phyloP scores from a whole-genome alignment of 2,329 filamentous ascomycete species.

The Trichoderma cornu-damae region DNA sequence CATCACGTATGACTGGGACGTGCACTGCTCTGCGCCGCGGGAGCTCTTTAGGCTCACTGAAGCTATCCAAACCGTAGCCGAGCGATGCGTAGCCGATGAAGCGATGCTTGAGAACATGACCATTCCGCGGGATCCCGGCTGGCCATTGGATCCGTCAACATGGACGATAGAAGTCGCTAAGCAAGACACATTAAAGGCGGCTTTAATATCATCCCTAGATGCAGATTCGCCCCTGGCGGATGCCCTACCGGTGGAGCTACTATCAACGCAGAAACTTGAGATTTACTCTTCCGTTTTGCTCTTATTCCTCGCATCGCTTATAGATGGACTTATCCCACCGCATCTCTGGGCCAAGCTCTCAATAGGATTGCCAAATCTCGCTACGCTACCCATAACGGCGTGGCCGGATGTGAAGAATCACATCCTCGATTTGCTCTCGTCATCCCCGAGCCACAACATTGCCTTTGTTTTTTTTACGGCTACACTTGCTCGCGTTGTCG shows the following conservation, averaged over 20 bases:
- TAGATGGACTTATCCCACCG: constrained; percentile 71
- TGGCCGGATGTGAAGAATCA: constrained; percentile 43
- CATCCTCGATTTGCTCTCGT: constrained; percentile 68
- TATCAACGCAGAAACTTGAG: constrained; percentile 67
- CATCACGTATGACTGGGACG: constrained; percentile 52
- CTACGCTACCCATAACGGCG: constrained; percentile 24
- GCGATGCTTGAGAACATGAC: constrained; percentile 54
- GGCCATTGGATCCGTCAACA: constrained; percentile 51
- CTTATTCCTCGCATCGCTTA: constrained; percentile 67
- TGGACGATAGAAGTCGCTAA: constrained; percentile 29
- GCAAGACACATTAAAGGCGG: constrained; percentile 29
- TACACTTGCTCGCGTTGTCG: constrained; percentile 56
- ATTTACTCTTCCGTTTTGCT: constrained; percentile 66
- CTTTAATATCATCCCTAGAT: constrained; percentile 65
- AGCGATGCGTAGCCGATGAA: constrained; percentile 55
- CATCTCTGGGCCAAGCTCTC: constrained; percentile 67
- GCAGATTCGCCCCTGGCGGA: constrained; percentile 57
- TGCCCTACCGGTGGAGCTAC: constrained; percentile 57
- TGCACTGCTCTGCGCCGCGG: constrained; percentile 75
- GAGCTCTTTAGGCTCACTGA: constrained; percentile 89
- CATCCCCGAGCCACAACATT: constrained; percentile 74
- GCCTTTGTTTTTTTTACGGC: constrained; percentile 82
- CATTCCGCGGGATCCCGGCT: constrained; percentile 51
- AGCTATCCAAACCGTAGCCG: constrained; percentile 57
- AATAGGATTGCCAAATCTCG: constrained; percentile 44